A percentile compares a stretch with the other conserved stretches of the same genome.
phyloP scores from a whole-genome alignment of 352 stramenopile species.

The Albugo candida region DNA sequence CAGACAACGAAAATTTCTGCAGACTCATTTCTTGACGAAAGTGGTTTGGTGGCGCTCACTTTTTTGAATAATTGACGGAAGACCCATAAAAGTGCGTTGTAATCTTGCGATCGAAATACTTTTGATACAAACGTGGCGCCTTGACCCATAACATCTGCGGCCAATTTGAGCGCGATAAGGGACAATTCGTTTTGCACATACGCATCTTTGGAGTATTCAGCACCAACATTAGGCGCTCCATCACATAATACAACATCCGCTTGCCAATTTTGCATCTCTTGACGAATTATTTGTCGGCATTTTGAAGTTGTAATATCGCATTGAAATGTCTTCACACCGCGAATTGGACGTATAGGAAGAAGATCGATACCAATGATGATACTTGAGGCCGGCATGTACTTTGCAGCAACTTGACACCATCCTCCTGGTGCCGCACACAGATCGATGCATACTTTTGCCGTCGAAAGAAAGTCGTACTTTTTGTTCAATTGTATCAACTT shows the following conservation, averaged over 20 bases:
- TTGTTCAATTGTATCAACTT: constrained; percentile 99
- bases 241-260: constrained; percentile 98
- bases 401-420: constrained; percentile 89
- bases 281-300: constrained; percentile 82
- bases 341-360: constrained; percentile 94
- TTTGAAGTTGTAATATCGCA: constrained; percentile 87
- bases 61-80: constrained; percentile 98
- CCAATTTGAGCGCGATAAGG: constrained; percentile 92
- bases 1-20: constrained; percentile 99
- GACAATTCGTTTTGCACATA: constrained; percentile 98
- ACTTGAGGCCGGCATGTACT: constrained; percentile 87
- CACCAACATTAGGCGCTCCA: constrained; percentile 97
- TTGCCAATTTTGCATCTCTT: constrained; percentile 84
- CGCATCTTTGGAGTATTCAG: constrained; percentile 95
- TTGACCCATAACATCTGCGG: constrained; percentile 90
- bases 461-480: constrained; percentile 96
- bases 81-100: constrained; percentile 96
- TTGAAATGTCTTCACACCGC: constrained; percentile 93
- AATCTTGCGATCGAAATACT: constrained; percentile 97
- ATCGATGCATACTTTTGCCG: constrained; percentile 95
- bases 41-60: constrained; percentile 96
- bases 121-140: constrained; percentile 90
- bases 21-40: constrained; percentile 92
- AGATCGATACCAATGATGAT: constrained; percentile 97
- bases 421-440: constrained; percentile 97